Conservation (phyloP, 768 basidiomycete species). For the Lactarius hatsudake region DNA sequence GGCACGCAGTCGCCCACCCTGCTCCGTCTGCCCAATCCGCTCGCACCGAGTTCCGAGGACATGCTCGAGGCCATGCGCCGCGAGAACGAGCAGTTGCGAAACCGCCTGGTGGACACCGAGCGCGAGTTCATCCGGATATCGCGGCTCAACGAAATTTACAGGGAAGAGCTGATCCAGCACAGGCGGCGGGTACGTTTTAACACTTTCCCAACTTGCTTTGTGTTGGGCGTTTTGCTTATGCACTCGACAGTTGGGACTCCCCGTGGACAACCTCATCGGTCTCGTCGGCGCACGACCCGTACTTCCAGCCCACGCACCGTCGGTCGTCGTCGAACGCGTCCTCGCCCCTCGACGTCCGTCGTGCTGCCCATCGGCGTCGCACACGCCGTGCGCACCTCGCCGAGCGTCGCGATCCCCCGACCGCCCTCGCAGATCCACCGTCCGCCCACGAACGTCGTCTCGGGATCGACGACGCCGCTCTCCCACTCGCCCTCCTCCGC, state of each 20-base stretch:
- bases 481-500: constrained; percentile 65
- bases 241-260: constrained; percentile 56
- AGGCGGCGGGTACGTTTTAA: constrained; percentile 58
- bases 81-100: constrained; percentile 76
- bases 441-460: constrained; percentile 47
- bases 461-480: constrained; percentile 57
- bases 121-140: constrained; percentile 71
- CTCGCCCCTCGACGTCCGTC: constrained; percentile 49
- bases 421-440: constrained; percentile 62
- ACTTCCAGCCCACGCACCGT: constrained; percentile 68
- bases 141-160: constrained; percentile 77
- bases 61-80: constrained; percentile 73
- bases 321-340: constrained; percentile 45
- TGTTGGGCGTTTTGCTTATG: too few relatives aligned
- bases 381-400: constrained; percentile 36
- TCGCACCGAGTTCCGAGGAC: constrained; percentile 46
- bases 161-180: constrained; percentile 80
- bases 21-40: constrained; percentile 32
- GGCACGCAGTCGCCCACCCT: constrained; percentile 25
- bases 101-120: constrained; percentile 68
- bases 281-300: constrained; percentile 58
- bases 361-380: constrained; percentile 27
- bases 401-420: constrained; percentile 74
- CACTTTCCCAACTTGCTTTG: not conserved
- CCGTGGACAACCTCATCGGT: constrained; percentile 79